Evolutionary conservation across 441 rosid genomes (phyloP).

Genomic region (Adansonia grandidieri): DNA sequence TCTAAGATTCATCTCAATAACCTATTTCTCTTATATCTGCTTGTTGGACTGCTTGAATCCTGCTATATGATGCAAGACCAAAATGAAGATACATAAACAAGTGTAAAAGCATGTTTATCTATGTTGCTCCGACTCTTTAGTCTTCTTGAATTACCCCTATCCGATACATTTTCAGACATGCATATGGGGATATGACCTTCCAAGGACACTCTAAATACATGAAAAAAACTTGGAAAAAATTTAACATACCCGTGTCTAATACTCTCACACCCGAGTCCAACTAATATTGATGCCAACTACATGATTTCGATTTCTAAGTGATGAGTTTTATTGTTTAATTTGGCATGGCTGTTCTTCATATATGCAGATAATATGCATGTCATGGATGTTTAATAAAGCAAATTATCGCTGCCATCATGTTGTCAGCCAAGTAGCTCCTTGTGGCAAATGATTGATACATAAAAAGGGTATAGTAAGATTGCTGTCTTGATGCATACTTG

Average conservation of each 20-base stretch:
- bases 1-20: not conserved
- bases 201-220: too few species aligned
- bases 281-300: too few species aligned
- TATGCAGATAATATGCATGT: constrained; percentile 32
- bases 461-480: constrained; percentile 24
- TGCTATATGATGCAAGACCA: not conserved
- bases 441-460: not conserved
- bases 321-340: constrained; percentile 2
- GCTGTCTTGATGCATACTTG: constrained; percentile 12
- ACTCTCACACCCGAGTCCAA: too few species aligned
- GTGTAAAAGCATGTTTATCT: too few species aligned
- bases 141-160: too few species aligned
- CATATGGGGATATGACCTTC: too few species aligned
- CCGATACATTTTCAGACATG: too few species aligned
- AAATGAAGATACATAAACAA: not conserved
- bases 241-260: too few species aligned
- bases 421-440: too few species aligned
- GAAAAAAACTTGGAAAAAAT: too few species aligned
- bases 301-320: not conserved
- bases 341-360: constrained; percentile 2
- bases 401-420: not conserved
- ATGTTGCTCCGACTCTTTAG: too few species aligned
- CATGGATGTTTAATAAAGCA: constrained; percentile 15
- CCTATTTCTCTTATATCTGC: not conserved
- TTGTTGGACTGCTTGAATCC: not conserved